Conservation (phyloP, 2,329 filamentous ascomycete species). For the Ascochyta fabae region DNA sequence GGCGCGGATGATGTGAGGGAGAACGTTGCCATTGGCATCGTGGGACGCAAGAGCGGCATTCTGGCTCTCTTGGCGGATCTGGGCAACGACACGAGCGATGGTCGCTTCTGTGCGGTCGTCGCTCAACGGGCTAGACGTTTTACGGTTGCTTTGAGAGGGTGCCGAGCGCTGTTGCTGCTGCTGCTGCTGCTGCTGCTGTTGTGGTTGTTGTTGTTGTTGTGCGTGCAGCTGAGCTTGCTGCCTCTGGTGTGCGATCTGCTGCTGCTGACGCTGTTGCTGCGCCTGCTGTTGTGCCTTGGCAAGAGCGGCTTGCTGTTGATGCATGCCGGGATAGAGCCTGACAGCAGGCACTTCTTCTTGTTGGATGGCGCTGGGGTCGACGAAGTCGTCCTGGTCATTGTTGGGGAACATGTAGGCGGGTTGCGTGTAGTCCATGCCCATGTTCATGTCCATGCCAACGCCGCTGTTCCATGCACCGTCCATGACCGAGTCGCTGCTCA, state of each 20-base stretch:
- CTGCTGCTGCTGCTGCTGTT: constrained; percentile 50
- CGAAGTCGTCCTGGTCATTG: constrained; percentile 60
- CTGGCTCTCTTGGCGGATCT: constrained; percentile 79
- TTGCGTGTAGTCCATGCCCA: constrained; percentile 65
- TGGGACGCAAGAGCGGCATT: constrained; percentile 58
- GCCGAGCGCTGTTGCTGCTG: constrained; percentile 25
- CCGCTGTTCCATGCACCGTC: constrained; percentile 63
- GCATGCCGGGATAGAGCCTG: constrained; percentile 90
- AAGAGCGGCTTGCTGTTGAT: constrained; percentile 80
- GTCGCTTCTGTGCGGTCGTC: constrained; percentile 75
- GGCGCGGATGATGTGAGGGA: constrained; percentile 73
- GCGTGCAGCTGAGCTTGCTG: constrained; percentile 61
- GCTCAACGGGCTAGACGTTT: constrained; percentile 49
- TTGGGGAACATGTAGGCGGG: constrained; percentile 69
- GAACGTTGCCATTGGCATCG: constrained; percentile 54
- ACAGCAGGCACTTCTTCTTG: constrained; percentile 68
- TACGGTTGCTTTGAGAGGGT: constrained; percentile 35
- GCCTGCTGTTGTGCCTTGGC: constrained; percentile 45
- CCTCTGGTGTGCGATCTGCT: constrained; percentile 53
- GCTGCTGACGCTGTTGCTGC: constrained; percentile 59
- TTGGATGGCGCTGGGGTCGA: constrained; percentile 77
- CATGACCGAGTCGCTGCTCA: constrained; percentile 60
- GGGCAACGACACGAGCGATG: constrained; percentile 89
- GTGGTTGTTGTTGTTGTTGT: constrained; percentile 50
- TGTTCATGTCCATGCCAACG: constrained; percentile 64